A percentile compares a stretch with the other conserved stretches of the same genome.
phyloP scores from a whole-genome alignment of 192 early-diverging fungal species.

The Haplosporangium gracile region DNA sequence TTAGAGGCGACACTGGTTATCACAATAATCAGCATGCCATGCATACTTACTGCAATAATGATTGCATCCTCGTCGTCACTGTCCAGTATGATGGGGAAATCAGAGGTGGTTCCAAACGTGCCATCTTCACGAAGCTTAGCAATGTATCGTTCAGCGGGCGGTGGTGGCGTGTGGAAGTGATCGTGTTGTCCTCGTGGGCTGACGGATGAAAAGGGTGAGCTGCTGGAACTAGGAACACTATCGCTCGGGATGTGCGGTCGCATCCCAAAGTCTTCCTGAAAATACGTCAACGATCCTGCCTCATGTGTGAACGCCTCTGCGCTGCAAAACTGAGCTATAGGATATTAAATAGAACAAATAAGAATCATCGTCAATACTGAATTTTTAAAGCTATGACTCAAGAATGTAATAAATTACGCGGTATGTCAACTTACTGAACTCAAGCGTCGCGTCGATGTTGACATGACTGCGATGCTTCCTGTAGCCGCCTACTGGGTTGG shows the following conservation, averaged over 20 bases:
- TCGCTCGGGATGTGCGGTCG: slow-evolving; percentile 23
- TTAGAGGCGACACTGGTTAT: background rate
- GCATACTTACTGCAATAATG: slow-evolving; percentile 9
- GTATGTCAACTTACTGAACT: slow-evolving; percentile 27
- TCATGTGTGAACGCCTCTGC: slow-evolving; percentile 3
- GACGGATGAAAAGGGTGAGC: slow-evolving; percentile 23
- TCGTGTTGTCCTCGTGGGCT: slow-evolving; percentile 15
- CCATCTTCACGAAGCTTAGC: background rate
- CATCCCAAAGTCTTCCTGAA: slow-evolving; percentile 9
- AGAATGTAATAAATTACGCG: background rate
- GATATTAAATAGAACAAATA: background rate
- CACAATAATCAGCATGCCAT: background rate
- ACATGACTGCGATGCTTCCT: slow-evolving; percentile 32
- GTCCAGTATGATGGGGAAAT: slow-evolving; percentile 10
- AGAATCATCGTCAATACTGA: background rate
- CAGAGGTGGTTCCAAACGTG: background rate
- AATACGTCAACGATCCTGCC: background rate
- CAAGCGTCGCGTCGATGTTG: slow-evolving; percentile 24
- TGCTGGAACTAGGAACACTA: slow-evolving; percentile 17
- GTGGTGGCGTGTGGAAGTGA: background rate
- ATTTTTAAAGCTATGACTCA: background rate
- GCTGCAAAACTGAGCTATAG: slow-evolving; percentile 31
- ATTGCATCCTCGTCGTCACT: slow-evolving; percentile 26
- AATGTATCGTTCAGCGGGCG: background rate
- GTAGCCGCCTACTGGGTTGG: slow-evolving; percentile 6